Evolutionary conservation across 768 basidiomycete species (phyloP), one percentile per base, ranked within the genome.

Genomic region (Rhizopogon salebrosus): DNA sequence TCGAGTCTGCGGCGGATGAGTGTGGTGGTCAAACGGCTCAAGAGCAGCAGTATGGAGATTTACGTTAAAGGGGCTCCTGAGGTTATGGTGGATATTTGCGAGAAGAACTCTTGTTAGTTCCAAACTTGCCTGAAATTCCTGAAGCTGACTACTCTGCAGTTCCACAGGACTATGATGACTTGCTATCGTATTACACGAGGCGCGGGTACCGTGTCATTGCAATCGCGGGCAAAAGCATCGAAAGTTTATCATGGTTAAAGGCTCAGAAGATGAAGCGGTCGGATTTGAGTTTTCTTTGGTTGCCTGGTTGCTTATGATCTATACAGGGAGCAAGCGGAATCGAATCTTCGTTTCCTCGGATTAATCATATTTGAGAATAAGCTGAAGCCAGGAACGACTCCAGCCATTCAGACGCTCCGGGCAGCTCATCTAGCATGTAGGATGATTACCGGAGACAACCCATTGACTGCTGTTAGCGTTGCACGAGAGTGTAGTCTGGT

Each of bases 51-150:
- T 66, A 98, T 99, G 93, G 97, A 99, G 65, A 78, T 98, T 10
- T 98, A 98, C 64, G 94, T 95, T 61, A 99, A 99, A 65, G 97
- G 97, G n/a, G 97, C 97, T 2, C 97, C 97, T 0, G 97, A 99
- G 69, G 92, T 98, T 52, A 98, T 99, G 95, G 68, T 72, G 6
- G 94, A 95, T 38, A 98, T 99, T 52, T 99, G 97, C 66, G 89
- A 94, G 51, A 85, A 78, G 55, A 82, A 87, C 48, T 90, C 95
- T n/a, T 85, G 95, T 98, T 61, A 60, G 93, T 7, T 23, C 48
- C 1, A 0, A 20, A 5, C 1, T 27, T 24, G 6, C 3, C 41
- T 35, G 26, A 34, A 5, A 26, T 50, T 40, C 51, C 58, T 70
- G 41, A 67, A 48, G 9, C 35, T 52, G 18, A 18, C 7, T 45